Conservation (phyloP, 148 eudicot genomes). For the Mesembryanthemum crystallinum region DNA sequence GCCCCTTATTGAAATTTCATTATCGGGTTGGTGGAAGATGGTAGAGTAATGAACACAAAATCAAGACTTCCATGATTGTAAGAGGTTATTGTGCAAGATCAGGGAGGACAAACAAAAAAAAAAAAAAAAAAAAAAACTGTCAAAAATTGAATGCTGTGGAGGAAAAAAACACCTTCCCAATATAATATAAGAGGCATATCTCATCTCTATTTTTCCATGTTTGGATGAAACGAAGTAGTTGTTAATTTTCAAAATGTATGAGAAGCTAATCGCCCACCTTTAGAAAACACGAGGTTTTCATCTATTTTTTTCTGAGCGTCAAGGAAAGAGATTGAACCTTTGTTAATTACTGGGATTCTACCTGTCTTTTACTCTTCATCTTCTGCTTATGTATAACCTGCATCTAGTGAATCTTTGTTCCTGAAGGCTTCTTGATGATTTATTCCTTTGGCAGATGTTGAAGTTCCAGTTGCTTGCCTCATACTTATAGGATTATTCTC, state of each 20-base stretch:
- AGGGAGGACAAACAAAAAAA: neutral
- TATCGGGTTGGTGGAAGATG: neutral
- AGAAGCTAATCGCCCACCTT: neutral
- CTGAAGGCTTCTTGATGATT: constrained; percentile 9
- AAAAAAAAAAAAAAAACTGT: neutral
- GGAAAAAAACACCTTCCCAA: neutral
- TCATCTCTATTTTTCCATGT: neutral
- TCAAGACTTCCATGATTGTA: neutral
- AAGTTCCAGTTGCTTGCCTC: constrained; percentile 78
- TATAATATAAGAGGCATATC: neutral
- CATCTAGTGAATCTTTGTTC: constrained; percentile 8
- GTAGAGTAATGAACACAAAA: neutral
- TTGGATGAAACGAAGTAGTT: neutral
- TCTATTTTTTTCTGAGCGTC: neutral
- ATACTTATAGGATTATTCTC: constrained; percentile 77
- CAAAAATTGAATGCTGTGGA: neutral
- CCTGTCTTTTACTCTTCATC: constrained; percentile 1
- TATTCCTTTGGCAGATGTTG: constrained; percentile 63
- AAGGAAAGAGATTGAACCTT: neutral
- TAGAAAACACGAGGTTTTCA: neutral
- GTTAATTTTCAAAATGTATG: neutral
- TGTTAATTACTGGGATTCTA: neutral
- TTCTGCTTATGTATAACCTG: neutral
- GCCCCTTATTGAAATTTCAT: too few relatives aligned
- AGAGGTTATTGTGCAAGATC: neutral